Conservation (phyloP, 2,329 filamentous ascomycete species). For the Chaetomium globosum region DNA sequence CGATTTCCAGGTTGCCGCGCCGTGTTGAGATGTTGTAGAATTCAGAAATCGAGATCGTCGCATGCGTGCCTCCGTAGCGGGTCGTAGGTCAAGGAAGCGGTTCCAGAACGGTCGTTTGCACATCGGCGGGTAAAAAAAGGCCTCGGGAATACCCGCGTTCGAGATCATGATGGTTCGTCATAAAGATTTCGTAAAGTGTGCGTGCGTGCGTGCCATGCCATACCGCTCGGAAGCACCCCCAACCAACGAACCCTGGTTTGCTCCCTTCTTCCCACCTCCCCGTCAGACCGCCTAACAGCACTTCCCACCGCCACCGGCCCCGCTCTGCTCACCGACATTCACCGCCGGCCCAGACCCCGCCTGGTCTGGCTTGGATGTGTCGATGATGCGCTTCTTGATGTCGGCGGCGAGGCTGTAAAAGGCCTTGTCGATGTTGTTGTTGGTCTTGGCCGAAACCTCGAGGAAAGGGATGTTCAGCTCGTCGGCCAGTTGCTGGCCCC, state of each 20-base stretch:
- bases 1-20: background rate
- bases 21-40: background rate
- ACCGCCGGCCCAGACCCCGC: slow-evolving; percentile 53
- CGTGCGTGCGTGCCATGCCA: background rate
- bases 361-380: slow-evolving; percentile 79
- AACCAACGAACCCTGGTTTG: background rate
- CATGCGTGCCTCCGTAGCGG: slow-evolving; percentile 1
- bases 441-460: slow-evolving; percentile 97
- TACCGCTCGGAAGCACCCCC: background rate
- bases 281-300: slow-evolving; percentile 64
- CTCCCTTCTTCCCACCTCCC: too few relatives aligned
- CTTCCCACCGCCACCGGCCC: slow-evolving; percentile 63
- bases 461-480: slow-evolving; percentile 98
- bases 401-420: slow-evolving; percentile 94
- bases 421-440: slow-evolving; percentile 99
- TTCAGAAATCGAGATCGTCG: background rate
- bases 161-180: slow-evolving; percentile 2
- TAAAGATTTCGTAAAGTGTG: background rate
- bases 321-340: slow-evolving; percentile 67
- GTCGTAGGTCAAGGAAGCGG: background rate
- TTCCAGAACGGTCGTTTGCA: background rate
- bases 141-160: background rate
- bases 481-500: slow-evolving; percentile 89
- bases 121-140: background rate
- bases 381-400: slow-evolving; percentile 98